Evolutionary conservation across 805 yeast genomes (phyloP), one percentile per base, ranked within the genome.

Genomic region (Dipodascus albidus): DNA sequence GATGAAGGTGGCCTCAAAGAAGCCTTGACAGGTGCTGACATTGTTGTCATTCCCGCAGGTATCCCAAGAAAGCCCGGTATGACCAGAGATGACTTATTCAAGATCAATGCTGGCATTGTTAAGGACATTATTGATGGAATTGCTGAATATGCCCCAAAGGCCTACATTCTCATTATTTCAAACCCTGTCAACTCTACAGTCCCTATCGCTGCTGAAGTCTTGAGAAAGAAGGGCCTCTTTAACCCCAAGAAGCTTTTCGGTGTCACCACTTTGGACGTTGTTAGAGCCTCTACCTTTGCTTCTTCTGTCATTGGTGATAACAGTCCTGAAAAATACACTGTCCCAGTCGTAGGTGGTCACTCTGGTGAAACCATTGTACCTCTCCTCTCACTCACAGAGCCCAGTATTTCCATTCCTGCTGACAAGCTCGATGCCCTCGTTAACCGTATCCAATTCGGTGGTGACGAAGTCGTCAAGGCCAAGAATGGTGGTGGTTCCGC

Each of bases 281-380:
- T 89, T 55, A 80, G 97, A 64, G 89, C 96, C 53, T 84, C 88
- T 68, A 82, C 88, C 48, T 88, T 87, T 69, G 52, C 51, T 23
- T 76, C 87, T 48, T 81, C 80, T 61, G 69, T 80, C 50, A 71
- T 71, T 53, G 73, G 75, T 42, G 66, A 64, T 42, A 54, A 58
- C 19, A 54, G 48, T 20, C 75, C 86, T 51, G 73, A 77, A 59
- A 76, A 73, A 59, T 77, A 68, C 60, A 66, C 67, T 60, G 74
- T 87, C 53, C 82, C 88, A 20, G 96, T 90, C 52, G 74, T 89
- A 60, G 97, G 96, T 57, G 97, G 97, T 52, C 97, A 89, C 75
- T 87, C 96, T 31, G 96, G 96, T 59, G 91, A 85, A 66, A 89
- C 96, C 50, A 89, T 89, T 65, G 93, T 89, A 47, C 97, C 97